Evolutionary conservation across 2,329 filamentous ascomycete genomes (phyloP).

Genomic region (Penicillium occitanis): DNA sequence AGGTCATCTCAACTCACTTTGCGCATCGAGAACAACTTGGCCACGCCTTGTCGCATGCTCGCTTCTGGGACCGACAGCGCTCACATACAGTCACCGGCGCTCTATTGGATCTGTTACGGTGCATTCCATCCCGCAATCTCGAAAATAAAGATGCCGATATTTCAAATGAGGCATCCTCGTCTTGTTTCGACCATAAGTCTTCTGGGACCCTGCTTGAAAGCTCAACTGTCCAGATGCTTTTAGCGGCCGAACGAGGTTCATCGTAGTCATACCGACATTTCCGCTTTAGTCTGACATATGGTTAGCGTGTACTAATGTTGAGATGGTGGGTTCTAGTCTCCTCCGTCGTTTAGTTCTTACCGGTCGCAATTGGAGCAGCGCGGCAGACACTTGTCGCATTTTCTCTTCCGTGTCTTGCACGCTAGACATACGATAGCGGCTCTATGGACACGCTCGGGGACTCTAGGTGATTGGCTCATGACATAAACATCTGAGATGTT

Average conservation of each 20-base stretch:
- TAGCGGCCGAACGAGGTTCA: background rate
- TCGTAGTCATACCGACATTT: background rate
- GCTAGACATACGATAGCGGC: conserved; percentile 1
- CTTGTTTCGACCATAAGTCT: background rate
- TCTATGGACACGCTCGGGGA: background rate
- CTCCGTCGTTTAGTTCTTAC: background rate
- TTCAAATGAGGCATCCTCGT: background rate
- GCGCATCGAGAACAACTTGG: conserved; percentile 10
- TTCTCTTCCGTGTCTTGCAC: conserved; percentile 7
- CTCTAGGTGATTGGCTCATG: background rate
- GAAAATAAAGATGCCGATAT: background rate
- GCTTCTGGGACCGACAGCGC: conserved; percentile 13
- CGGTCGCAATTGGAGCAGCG: conserved; percentile 10
- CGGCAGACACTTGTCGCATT: conserved; percentile 9
- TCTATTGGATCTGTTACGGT: background rate
- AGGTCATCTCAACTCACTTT: background rate
- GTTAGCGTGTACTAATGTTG: background rate
- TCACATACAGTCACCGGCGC: conserved; percentile 10
- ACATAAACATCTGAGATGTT: background rate
- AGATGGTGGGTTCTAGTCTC: background rate
- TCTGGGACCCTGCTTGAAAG: background rate
- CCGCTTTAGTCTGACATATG: background rate
- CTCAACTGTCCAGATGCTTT: background rate
- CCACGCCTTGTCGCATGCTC: conserved; percentile 8
- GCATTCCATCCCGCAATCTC: background rate